Conservation (phyloP, 768 basidiomycete genomes). For the Fomitopsis serialis region DNA sequence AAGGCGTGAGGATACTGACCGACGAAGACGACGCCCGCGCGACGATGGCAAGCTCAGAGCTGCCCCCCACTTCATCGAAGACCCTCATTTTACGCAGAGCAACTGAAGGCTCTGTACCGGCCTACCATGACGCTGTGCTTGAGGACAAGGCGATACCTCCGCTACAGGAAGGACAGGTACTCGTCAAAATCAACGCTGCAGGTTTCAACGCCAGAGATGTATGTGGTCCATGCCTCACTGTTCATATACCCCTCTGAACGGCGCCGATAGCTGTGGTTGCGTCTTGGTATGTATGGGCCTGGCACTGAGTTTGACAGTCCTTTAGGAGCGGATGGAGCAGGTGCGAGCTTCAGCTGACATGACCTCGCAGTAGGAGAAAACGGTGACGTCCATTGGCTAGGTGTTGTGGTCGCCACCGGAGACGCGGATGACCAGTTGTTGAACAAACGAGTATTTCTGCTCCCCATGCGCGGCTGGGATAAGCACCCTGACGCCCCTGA, state of each 20-base stretch:
- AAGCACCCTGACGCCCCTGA: conserved; percentile 61
- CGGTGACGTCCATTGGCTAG: no score
- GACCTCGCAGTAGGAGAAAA: no score
- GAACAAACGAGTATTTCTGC: conserved; percentile 65
- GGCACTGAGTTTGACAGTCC: conserved; percentile 53
- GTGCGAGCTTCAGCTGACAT: conserved; percentile 24
- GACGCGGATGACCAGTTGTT: conserved; percentile 51
- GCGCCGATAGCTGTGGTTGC: conserved; percentile 59
- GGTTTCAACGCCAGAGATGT: conserved; percentile 80
- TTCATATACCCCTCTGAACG: not conserved
- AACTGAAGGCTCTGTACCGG: conserved; percentile 23
- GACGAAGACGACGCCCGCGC: no score
- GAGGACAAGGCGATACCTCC: conserved; percentile 43
- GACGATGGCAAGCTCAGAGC: no score
- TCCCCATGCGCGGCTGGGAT: conserved; percentile 75
- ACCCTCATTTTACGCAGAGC: conserved; percentile 46
- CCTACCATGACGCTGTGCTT: conserved; percentile 54
- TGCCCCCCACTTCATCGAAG: conserved; percentile 26
- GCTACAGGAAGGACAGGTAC: conserved; percentile 51
- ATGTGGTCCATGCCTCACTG: conserved; percentile 2
- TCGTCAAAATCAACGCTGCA: conserved; percentile 63
- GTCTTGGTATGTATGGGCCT: conserved; percentile 65
- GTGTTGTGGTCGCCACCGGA: conserved; percentile 55
- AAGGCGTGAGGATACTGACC: no score
- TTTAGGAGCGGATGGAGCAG: conserved; percentile 72